Evolutionary conservation across 2,329 filamentous ascomycete genomes (phyloP), one percentile per base, ranked within the genome.

Genomic region (Tolypocladium amazonense): DNA sequence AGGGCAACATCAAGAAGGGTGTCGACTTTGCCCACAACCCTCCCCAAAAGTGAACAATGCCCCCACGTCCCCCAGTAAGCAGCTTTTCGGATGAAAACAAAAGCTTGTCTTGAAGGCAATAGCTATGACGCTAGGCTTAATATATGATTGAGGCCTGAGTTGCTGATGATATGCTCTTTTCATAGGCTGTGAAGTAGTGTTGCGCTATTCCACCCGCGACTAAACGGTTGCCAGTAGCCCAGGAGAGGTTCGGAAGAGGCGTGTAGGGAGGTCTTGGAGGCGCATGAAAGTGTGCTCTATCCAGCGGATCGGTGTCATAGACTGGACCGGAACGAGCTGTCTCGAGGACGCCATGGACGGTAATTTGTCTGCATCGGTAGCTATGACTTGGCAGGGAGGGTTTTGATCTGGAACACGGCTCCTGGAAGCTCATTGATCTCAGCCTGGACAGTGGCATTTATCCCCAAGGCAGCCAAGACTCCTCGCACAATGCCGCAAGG

Each of bases 331-430:
- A 18, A 27, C 52, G 47, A 18, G 39, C 25, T 35, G 56, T 41
- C 15, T 25, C 18, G 27, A 23, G 41, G 27, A 7, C 38, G 35
- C 23, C 18, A 25, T 47, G 56, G 27, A 8, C 33, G 54, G 23
- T 56, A 1, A 5, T 35, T 55, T 52, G 58, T 37, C 12, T 38
- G 30, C n/a, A 41, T 18, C 38, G 25, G 39, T 61, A 63, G 62
- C 68, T 78, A 88, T 69, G 83, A 75, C 75, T 91, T 91, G 38
- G 81, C 74, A 33, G 85, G 81, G 57, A 88, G 78, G 45, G 90
- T 94, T 77, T 95, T 95, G 72, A 99, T 97, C 76, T 99, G 94
- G 73, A 99, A 99, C 0, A 92, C 90, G 41, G 93, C 94, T 7
- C 84, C 84, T 0, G 94, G 94, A 59, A 99, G 79, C 71, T 96